These are phyloP conservation scores for Stevia rebaudiana DNA, from an alignment of 140 eudicot genomes.

Conservation along the genomic window DNA sequence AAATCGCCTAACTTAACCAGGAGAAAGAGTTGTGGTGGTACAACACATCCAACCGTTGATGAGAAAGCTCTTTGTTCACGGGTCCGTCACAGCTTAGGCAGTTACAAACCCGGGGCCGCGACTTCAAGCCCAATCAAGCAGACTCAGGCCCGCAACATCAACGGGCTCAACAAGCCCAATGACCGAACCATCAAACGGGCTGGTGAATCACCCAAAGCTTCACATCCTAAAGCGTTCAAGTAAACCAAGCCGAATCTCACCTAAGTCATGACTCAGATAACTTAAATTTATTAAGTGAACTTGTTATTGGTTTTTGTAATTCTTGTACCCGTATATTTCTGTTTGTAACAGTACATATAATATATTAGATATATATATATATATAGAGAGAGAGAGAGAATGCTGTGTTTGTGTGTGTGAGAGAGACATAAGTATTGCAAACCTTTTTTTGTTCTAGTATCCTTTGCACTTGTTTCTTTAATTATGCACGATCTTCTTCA, in stretches of 20 bases:
- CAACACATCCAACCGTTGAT: slow-evolving; percentile 31
- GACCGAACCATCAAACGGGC: slow-evolving; percentile 26
- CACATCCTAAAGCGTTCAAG: slow-evolving; percentile 23
- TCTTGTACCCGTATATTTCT: slow-evolving; percentile 15
- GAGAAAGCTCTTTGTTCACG: slow-evolving; percentile 42
- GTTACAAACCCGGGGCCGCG: slow-evolving; percentile 32
- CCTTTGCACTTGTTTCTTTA: slow-evolving; percentile 18
- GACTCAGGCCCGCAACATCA: slow-evolving; percentile 19
- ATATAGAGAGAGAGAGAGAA: not conserved
- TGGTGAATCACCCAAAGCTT: slow-evolving; percentile 19
- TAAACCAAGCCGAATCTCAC: slow-evolving; percentile 25
- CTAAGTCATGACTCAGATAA: slow-evolving; percentile 35
- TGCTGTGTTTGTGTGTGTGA: no score
- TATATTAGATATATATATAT: slow-evolving; percentile 32
- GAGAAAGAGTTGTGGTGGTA: slow-evolving; percentile 77
- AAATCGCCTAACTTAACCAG: slow-evolving; percentile 71
- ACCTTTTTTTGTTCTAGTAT: slow-evolving; percentile 19
- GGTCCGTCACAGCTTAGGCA: slow-evolving; percentile 64
- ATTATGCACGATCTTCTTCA: no score
- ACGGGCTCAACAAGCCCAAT: slow-evolving; percentile 5
- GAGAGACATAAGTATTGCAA: slow-evolving; percentile 14
- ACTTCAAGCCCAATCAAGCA: slow-evolving; percentile 39
- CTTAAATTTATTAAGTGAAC: slow-evolving; percentile 1
- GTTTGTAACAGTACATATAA: slow-evolving; percentile 31
- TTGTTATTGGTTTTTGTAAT: slow-evolving; percentile 21